These are phyloP conservation scores for Cladosporium sp. DNA, from an alignment of 2,329 filamentous ascomycete species.

Conservation along the genomic window DNA sequence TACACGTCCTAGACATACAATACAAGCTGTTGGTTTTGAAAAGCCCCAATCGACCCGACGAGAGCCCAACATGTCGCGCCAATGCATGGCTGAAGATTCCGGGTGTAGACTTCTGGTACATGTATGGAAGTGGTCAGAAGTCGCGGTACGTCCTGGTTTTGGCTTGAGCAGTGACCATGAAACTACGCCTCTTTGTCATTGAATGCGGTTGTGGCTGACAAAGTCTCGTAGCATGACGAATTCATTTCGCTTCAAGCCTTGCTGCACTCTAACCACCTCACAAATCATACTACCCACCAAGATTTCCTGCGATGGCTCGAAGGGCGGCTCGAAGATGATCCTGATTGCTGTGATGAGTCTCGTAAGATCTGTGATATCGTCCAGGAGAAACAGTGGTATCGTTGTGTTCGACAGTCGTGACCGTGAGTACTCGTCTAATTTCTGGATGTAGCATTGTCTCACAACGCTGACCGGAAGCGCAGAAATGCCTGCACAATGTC, in stretches of 20 bases:
- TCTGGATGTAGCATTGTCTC: too few relatives aligned
- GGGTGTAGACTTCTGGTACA: not conserved
- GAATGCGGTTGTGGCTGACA: not conserved
- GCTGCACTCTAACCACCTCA: too few relatives aligned
- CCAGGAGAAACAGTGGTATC: too few relatives aligned
- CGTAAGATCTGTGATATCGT: too few relatives aligned
- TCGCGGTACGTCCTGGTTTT: not conserved
- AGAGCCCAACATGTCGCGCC: not conserved
- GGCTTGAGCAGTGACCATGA: not conserved
- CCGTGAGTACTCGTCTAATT: too few relatives aligned
- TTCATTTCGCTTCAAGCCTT: not conserved
- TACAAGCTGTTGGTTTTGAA: not conserved
- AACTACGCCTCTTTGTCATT: not conserved
- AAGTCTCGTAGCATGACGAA: not conserved
- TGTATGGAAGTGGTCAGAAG: not conserved
- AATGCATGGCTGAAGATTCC: not conserved
- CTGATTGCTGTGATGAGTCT: too few relatives aligned
- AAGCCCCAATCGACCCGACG: not conserved
- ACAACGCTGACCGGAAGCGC: not conserved
- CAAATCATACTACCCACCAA: too few relatives aligned
- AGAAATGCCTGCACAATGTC: constrained; percentile 4
- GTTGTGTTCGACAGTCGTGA: too few relatives aligned
- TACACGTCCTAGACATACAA: not conserved
- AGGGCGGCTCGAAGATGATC: too few relatives aligned
- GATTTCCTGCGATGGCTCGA: too few relatives aligned